A percentile compares a stretch with the other conserved stretches of the same genome.
Evolutionary conservation across 2,329 filamentous ascomycete species (phyloP).

Genomic region (Nectriaceae sp.): DNA sequence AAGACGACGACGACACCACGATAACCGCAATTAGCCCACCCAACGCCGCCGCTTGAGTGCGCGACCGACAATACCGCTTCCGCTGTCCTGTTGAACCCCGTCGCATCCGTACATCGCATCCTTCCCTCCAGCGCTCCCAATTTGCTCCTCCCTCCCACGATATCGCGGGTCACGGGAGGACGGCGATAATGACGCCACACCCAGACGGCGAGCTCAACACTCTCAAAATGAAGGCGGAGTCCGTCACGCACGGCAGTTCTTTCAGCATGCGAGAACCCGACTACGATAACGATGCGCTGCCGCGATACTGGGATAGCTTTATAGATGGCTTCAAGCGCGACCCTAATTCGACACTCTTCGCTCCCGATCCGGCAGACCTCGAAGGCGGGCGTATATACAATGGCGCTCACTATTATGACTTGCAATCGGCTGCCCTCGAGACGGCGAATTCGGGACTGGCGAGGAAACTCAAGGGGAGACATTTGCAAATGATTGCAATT

Average conservation of each 20-base stretch:
- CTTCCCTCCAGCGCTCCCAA: neutral
- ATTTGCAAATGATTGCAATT: slow-evolving; percentile 97
- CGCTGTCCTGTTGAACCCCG: slow-evolving; percentile 1
- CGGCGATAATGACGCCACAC: slow-evolving; percentile 42
- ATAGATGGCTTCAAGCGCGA: slow-evolving; percentile 67
- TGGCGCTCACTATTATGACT: slow-evolving; percentile 54
- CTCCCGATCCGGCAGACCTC: slow-evolving; percentile 43
- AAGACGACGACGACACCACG: slow-evolving; percentile 13
- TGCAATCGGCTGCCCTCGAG: slow-evolving; percentile 64
- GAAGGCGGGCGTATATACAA: slow-evolving; percentile 36
- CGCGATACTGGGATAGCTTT: slow-evolving; percentile 44
- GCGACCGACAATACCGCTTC: slow-evolving; percentile 5
- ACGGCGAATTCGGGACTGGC: slow-evolving; percentile 76
- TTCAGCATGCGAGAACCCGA: slow-evolving; percentile 54
- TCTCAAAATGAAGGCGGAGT: slow-evolving; percentile 61
- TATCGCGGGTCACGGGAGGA: slow-evolving; percentile 9
- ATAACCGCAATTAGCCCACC: neutral
- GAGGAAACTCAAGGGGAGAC: slow-evolving; percentile 76
- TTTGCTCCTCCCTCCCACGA: slow-evolving; percentile 1
- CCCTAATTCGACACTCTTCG: slow-evolving; percentile 50
- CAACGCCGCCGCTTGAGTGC: neutral
- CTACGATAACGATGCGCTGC: slow-evolving; percentile 40
- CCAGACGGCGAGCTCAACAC: slow-evolving; percentile 57
- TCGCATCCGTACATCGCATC: slow-evolving; percentile 1
- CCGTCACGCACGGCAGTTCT: slow-evolving; percentile 49